phyloP scores from a whole-genome alignment of 306 rosid species.

The Coriaria nepalensis region DNA sequence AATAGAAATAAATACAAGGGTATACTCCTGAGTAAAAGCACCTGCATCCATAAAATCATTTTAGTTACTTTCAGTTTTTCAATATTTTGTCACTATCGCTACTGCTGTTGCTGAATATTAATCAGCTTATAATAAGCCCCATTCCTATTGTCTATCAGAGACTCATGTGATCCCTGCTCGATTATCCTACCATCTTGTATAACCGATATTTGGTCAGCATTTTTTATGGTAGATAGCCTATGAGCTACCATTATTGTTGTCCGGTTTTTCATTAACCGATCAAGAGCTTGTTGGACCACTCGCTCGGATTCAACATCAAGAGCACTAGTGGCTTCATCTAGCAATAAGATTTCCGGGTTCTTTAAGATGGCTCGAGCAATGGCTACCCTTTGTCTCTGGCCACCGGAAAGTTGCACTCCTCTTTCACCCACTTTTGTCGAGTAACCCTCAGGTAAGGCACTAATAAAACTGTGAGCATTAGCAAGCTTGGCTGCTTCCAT shows the following conservation, averaged over 20 bases:
- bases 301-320: constrained; percentile 82
- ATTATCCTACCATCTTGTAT: constrained; percentile 77
- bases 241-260: constrained; percentile 92
- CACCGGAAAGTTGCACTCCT: constrained; percentile 91
- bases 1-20: no score
- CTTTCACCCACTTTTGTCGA: constrained; percentile 86
- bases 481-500: constrained; percentile 86
- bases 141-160: constrained; percentile 53
- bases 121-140: constrained; percentile 79
- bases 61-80: constrained; percentile 15
- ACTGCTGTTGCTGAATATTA: constrained; percentile 71
- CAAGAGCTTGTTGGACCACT: constrained; percentile 73
- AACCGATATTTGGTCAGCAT: constrained; percentile 85
- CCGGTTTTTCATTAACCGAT: constrained; percentile 68
- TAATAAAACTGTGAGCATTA: constrained; percentile 74
- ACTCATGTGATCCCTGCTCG: constrained; percentile 78
- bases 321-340: constrained; percentile 91
- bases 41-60: constrained; percentile 9
- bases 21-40: no score
- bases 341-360: constrained; percentile 68
- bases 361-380: constrained; percentile 79
- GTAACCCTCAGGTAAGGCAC: constrained; percentile 89
- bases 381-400: constrained; percentile 85
- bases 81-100: constrained; percentile 17
- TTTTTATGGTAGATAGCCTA: constrained; percentile 73